Percentiles rank a stretch among this genome's conserved stretches.
phyloP scores from a whole-genome alignment of 2,329 filamentous ascomycete species.

The Karstenula rhodostoma region DNA sequence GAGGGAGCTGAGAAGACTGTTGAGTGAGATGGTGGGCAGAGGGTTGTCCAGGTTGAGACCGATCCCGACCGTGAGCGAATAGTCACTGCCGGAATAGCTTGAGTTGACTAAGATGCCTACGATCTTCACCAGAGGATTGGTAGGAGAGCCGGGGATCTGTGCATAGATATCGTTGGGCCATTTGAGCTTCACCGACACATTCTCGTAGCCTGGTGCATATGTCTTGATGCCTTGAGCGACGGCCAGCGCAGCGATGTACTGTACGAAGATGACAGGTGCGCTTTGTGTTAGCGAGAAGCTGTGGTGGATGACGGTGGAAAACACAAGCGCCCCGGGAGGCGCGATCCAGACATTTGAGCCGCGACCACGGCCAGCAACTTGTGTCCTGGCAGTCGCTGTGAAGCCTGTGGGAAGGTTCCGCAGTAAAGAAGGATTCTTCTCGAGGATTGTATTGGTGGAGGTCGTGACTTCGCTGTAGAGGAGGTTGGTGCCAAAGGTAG shows the following conservation, averaged over 20 bases:
- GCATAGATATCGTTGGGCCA: conserved; percentile 92
- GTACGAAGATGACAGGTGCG: conserved; percentile 88
- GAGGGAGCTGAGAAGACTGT: conserved; percentile 67
- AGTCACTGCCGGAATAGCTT: conserved; percentile 76
- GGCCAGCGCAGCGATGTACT: conserved; percentile 90
- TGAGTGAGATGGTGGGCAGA: conserved; percentile 86
- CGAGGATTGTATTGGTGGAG: conserved; percentile 90
- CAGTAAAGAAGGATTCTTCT: conserved; percentile 87
- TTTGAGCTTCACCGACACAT: conserved; percentile 84
- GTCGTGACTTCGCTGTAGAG: conserved; percentile 93
- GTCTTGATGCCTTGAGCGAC: conserved; percentile 82
- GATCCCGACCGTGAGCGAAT: conserved; percentile 82
- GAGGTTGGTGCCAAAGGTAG: conserved; percentile 76
- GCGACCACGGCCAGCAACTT: conserved; percentile 86
- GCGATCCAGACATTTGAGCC: conserved; percentile 96
- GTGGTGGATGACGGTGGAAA: conserved; percentile 88
- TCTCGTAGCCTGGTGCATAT: conserved; percentile 79
- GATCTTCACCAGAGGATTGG: conserved; percentile 78
- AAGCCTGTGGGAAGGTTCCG: conserved; percentile 83
- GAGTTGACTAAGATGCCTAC: conserved; percentile 93
- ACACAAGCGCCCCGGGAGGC: conserved; percentile 83
- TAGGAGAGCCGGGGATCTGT: conserved; percentile 58
- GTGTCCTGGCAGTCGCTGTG: conserved; percentile 84
- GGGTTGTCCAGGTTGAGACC: conserved; percentile 87
- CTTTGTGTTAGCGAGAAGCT: conserved; percentile 73